phyloP scores from a whole-genome alignment of 768 basidiomycete genomes.

The Austroboletus festivus region DNA sequence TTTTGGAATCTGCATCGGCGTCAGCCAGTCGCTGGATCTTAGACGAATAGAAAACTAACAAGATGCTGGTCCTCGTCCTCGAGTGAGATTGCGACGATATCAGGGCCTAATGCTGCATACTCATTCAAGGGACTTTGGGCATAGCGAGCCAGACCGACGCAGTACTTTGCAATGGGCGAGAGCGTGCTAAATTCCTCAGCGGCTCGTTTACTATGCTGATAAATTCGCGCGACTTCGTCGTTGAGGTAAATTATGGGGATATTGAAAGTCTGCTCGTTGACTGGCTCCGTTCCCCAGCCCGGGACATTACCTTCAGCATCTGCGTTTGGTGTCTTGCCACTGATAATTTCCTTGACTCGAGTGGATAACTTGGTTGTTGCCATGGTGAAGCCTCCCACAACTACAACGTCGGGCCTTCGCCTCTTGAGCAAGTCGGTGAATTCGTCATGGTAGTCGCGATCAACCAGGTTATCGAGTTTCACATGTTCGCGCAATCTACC shows the following conservation, averaged over 20 bases:
- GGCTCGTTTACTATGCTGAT: slow-evolving; percentile 86
- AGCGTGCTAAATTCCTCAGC: slow-evolving; percentile 78
- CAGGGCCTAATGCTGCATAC: slow-evolving; percentile 83
- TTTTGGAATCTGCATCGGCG: slow-evolving; percentile 60
- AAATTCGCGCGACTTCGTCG: slow-evolving; percentile 92
- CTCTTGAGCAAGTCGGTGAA: slow-evolving; percentile 81
- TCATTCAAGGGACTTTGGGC: slow-evolving; percentile 93
- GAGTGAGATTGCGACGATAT: slow-evolving; percentile 80
- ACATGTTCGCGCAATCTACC: slow-evolving; percentile 89
- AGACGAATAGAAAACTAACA: slow-evolving; percentile 41
- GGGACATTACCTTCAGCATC: slow-evolving; percentile 19
- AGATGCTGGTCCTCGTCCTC: slow-evolving; percentile 85
- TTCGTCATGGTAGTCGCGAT: slow-evolving; percentile 62
- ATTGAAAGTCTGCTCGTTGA: slow-evolving; percentile 45
- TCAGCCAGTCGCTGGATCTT: slow-evolving; percentile 4
- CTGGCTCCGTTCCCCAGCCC: slow-evolving; percentile 29
- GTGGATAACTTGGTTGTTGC: slow-evolving; percentile 70
- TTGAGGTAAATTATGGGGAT: slow-evolving; percentile 79
- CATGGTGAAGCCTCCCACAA: slow-evolving; percentile 84
- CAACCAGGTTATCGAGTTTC: slow-evolving; percentile 83
- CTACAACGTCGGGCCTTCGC: slow-evolving; percentile 84
- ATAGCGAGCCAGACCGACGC: slow-evolving; percentile 90
- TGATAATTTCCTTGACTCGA: slow-evolving; percentile 57
- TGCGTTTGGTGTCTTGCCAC: slow-evolving; percentile 24
- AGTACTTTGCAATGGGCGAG: slow-evolving; percentile 81